A percentile compares a stretch with the other conserved stretches of the same genome.
Evolutionary conservation across 192 early-diverging fungal genomes (phyloP).

Genomic region (Radiomyces spectabilis): DNA sequence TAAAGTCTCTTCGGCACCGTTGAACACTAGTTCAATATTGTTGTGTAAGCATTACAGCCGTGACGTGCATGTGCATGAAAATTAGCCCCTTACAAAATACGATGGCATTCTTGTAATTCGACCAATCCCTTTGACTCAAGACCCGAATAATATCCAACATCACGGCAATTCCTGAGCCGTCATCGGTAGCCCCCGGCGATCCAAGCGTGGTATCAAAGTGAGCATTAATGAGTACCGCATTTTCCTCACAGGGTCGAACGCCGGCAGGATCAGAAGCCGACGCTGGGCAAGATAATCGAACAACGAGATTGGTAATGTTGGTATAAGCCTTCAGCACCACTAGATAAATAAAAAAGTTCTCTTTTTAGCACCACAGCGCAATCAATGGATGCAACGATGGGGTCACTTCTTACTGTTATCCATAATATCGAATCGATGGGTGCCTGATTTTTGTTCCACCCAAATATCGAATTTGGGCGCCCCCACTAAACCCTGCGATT

Average conservation of each 20-base stretch:
- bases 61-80: neutral
- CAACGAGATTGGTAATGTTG: conserved; percentile 68
- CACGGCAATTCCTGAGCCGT: conserved; percentile 62
- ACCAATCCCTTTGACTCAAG: conserved; percentile 35
- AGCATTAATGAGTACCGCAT: conserved; percentile 62
- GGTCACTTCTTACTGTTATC: conserved; percentile 42
- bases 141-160: conserved; percentile 63
- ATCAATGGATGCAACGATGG: neutral
- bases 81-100: conserved; percentile 42
- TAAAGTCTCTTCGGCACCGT: conserved; percentile 70
- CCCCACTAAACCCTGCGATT: conserved; percentile 12
- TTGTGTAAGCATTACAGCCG: conserved; percentile 1
- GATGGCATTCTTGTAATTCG: conserved; percentile 39
- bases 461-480: conserved; percentile 51
- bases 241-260: conserved; percentile 39
- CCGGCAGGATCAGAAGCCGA: neutral
- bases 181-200: conserved; percentile 54
- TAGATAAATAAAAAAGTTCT: conserved; percentile 8
- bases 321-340: conserved; percentile 60
- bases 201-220: conserved; percentile 64
- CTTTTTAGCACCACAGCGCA: neutral
- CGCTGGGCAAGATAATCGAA: conserved; percentile 57
- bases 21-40: conserved; percentile 48
- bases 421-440: conserved; percentile 69
- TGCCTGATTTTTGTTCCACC: conserved; percentile 52